Conservation (phyloP, 768 basidiomycete species). For the Agaricus bisporus region DNA sequence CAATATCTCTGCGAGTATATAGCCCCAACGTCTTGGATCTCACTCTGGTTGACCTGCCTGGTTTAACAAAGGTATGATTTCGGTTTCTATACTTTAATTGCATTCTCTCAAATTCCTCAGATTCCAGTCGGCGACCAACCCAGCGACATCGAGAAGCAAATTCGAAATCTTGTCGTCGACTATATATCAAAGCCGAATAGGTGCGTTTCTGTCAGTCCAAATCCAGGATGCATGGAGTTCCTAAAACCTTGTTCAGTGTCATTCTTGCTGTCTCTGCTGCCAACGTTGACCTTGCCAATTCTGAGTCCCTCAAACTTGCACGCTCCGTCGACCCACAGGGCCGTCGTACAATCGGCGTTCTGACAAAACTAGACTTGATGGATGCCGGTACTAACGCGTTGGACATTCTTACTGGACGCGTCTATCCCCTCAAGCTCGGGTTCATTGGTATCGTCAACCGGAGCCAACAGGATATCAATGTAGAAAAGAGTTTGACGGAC, state of each 20-base stretch:
- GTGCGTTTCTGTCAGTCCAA: constrained; percentile 37
- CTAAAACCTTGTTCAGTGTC: constrained; percentile 46
- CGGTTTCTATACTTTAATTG: not conserved
- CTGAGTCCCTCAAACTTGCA: constrained; percentile 94
- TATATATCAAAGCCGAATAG: constrained; percentile 97
- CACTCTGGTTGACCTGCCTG: constrained; percentile 94
- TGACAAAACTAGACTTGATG: constrained; percentile 98
- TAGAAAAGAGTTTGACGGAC: constrained; percentile 77
- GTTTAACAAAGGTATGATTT: constrained; percentile 80
- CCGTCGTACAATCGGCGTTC: constrained; percentile 90
- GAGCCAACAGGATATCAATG: constrained; percentile 95
- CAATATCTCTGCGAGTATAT: constrained; percentile 93
- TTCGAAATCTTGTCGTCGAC: constrained; percentile 88
- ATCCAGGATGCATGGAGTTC: not conserved
- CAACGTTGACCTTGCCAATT: constrained; percentile 98
- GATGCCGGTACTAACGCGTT: constrained; percentile 98
- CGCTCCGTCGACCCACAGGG: constrained; percentile 95
- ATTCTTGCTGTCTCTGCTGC: constrained; percentile 96
- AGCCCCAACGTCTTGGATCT: constrained; percentile 94
- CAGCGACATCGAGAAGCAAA: constrained; percentile 96
- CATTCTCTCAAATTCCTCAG: constrained; percentile 28
- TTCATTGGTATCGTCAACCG: constrained; percentile 98
- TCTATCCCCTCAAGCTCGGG: constrained; percentile 96
- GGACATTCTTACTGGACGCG: constrained; percentile 92
- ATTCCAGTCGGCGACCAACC: constrained; percentile 97